Base-by-base conservation (phyloP, 1,284 basidiomycete genomes). In the Inonotus obliquus region DNA sequence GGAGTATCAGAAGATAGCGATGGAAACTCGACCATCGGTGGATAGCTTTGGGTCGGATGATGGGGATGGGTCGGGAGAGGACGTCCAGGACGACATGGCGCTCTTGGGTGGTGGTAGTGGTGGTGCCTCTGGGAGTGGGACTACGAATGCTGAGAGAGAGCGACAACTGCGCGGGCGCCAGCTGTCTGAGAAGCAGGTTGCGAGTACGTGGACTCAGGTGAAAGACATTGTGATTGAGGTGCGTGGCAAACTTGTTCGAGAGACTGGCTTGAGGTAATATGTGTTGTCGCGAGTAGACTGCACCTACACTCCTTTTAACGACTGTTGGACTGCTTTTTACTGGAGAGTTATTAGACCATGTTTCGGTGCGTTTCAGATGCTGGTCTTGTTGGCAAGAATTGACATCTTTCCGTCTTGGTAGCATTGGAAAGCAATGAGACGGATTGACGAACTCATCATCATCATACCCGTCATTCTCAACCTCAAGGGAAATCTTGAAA, bases 401-500 rank as follows among this genome's bases (percentile, higher is more conserved):
- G 41, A 63, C 47, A 21, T 19, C 41, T 32, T 32, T 4, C 57
- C 63, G 2, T 54, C 53, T 48, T 21, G 41, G 2, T 63, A 94
- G 90, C 84, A 81, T 61, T 98, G 95, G 95, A 81, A 80, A 62
- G 94, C 95, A 47, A 96, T 99, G 82, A 81, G 82, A 57, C 83
- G 89, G 59, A 85, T 96, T 54, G 91, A 98, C 78, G 96, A 99
- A 73, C 86, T 98, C 61, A 96, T 98, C 69, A 96, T 98, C 79
- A 91, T 98, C 62, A 89, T 98, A 7, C 96, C 96, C 11, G 95
- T 97, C 67, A 79, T 98, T 23, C 83, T 96, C 67, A 99, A 98
- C 69, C 85, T 99, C 65, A 98, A 98, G 72, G 96, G 96, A 17
- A 98, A 98, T 69, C 83, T 98, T 51, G 95, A 96, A 75, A 96